Evolutionary conservation across 2,329 filamentous ascomycete species (phyloP), one percentile per base, ranked within the genome.

Genomic region (Cladophialophora psammophila): DNA sequence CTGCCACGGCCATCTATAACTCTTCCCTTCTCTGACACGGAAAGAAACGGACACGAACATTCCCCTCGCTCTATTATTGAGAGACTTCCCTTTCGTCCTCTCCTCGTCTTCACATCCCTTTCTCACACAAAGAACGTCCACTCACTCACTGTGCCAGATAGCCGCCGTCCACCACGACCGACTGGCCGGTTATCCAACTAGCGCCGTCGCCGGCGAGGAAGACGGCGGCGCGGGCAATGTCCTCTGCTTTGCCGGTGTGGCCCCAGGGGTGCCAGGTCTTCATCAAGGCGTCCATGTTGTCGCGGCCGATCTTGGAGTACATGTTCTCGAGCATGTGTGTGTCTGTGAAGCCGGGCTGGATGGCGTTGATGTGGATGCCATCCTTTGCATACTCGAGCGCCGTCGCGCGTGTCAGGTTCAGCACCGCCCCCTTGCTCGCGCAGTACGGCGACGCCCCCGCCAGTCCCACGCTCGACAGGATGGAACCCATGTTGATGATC

Each of bases 141-240:
- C 26, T 26, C 26, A 26, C 26, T 26, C 26, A 69, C 63, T 69
- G 67, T 34, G 67, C 67, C 20, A 71, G 34, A 76, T 79, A 83
- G 1, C 82, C 81, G 4, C 82, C 82, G 76, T 84, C 82, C 15
- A 83, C 80, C 3, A 79, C 75, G 57, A 83, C 63, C 15, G 74
- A 76, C 32, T 79, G 73, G 0, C 82, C 82, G 18, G 81, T 83
- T 20, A 84, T 74, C 77, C 78, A 84, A 40, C 72, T 74, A 1
- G 80, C 80, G 66, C 83, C 82, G 40, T 82, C 80, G 60, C 80
- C 82, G 1, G 80, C 80, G 62, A 85, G 69, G 67, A 82, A 82
- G 9, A 84, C 77, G 0, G 80, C 81, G 38, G 78, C 77, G 4
- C 75, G 69, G 0, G 78, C 78, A 62, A 81, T 74, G 53, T 80